phyloP scores from a whole-genome alignment of 345 rosid genomes.

The Raphanus raphanistrum region DNA sequence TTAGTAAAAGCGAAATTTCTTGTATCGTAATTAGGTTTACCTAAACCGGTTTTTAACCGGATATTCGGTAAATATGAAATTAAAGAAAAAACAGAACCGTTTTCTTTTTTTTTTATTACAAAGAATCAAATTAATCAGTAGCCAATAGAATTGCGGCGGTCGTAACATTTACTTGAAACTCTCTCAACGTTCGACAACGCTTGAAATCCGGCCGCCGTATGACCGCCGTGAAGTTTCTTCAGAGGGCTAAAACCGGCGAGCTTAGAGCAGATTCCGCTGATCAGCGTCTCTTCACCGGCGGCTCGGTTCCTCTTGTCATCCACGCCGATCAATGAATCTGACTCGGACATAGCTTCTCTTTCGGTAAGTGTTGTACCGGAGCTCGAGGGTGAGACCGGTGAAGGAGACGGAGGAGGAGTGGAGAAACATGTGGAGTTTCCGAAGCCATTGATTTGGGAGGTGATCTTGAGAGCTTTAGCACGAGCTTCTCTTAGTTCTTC shows the following conservation, averaged over 20 bases:
- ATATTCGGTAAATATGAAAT: conserved; percentile 4
- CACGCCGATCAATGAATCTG: neutral
- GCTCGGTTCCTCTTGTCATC: neutral
- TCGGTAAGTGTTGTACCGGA: neutral
- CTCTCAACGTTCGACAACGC: conserved; percentile 12
- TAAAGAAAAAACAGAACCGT: neutral
- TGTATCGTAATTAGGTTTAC: conserved; percentile 63
- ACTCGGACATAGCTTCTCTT: neutral
- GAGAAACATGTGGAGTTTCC: neutral
- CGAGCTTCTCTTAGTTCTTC: conserved; percentile 20
- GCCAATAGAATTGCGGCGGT: conserved; percentile 14
- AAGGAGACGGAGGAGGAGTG: neutral
- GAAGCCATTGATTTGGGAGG: conserved; percentile 14
- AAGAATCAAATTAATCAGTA: neutral
- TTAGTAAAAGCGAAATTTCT: conserved; percentile 61
- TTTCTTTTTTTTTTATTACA: neutral
- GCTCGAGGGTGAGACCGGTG: neutral
- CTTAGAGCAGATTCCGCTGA: conserved; percentile 9
- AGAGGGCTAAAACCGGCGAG: conserved; percentile 7
- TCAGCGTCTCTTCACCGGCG: conserved; percentile 4
- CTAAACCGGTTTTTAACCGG: conserved; percentile 38
- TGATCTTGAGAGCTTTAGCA: conserved; percentile 13
- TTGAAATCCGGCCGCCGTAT: neutral
- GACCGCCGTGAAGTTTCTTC: conserved; percentile 4
- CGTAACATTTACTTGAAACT: conserved; percentile 9